These are phyloP conservation scores for Barnettozyma sp. DNA, from an alignment of 805 yeast species.

Conservation along the genomic window DNA sequence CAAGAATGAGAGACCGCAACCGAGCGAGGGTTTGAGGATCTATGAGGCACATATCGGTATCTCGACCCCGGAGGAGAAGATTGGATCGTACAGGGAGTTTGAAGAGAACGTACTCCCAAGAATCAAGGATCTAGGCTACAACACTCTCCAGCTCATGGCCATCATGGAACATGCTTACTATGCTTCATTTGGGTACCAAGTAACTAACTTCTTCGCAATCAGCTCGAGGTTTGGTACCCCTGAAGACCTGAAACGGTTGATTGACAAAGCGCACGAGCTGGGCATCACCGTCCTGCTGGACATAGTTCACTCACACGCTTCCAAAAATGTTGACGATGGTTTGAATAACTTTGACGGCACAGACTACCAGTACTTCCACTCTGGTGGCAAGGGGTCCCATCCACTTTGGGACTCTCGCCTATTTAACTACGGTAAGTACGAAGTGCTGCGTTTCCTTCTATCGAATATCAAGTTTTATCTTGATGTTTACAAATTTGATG, in stretches of 20 bases:
- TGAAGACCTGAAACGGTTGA: slow-evolving; percentile 83
- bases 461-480: slow-evolving; percentile 79
- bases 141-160: slow-evolving; percentile 94
- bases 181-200: slow-evolving; percentile 97
- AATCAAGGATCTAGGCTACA: slow-evolving; percentile 79
- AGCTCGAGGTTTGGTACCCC: slow-evolving; percentile 93
- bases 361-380: slow-evolving; percentile 90
- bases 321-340: slow-evolving; percentile 92
- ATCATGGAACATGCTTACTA: slow-evolving; percentile 98
- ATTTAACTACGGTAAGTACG: slow-evolving; percentile 87
- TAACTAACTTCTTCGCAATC: slow-evolving; percentile 84
- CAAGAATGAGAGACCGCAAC: slow-evolving; percentile 56
- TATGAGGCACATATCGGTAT: slow-evolving; percentile 97
- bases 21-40: slow-evolving; percentile 51
- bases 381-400: slow-evolving; percentile 84
- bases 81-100: slow-evolving; percentile 84
- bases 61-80: slow-evolving; percentile 79
- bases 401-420: slow-evolving; percentile 95
- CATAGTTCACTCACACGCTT: slow-evolving; percentile 93
- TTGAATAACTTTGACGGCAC: slow-evolving; percentile 91
- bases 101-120: slow-evolving; percentile 76
- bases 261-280: slow-evolving; percentile 85
- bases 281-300: slow-evolving; percentile 85
- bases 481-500: slow-evolving; percentile 83
- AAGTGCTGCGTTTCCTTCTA: slow-evolving; percentile 79